Base-by-base conservation (phyloP, 2,329 filamentous ascomycete genomes). In the Phoma sp. region DNA sequence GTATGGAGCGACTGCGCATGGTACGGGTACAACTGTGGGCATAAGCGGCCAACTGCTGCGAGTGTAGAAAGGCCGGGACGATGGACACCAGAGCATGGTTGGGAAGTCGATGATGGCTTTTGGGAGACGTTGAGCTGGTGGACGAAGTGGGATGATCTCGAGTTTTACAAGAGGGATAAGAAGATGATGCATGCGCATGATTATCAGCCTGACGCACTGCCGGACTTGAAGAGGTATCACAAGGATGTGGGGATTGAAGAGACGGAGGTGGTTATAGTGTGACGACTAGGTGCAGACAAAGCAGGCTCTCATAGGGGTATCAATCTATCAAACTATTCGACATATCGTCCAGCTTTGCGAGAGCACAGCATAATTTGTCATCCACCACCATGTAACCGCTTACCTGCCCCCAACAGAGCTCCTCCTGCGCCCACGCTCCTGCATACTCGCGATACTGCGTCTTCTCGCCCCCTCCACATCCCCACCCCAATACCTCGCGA, bases 401-500 rank as follows among this genome's bases (percentile, higher is more conserved):
- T 29, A 21, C 12, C 17, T 26, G 7, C 15, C 30, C 3, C 20
- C 39, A 15, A 18, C 39, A 17, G 25, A 43, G 9, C 20, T 30
- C 29, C 42, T 46, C 36, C 40, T 29, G 3, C 48, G n/a, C 7
- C 29, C 42, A 14, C 40, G 30, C 20, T 46, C 48, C 15, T 40
- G 34, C 28, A 40, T 34, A 28, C 42, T 30, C 21, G 48, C 23
- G 2, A 45, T 17, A 29, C 40, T 46, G 12, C 48, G 28, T 9
- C 34, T 21, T 12, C 48, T 29, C 34, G 14, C 23, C 18, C 30
- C 48, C 28, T 52, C 48, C 3, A 46, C 42, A 34, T 46, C 48
- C 12, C 48, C 42, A 15, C 48, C 48, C 40, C 40, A 52, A 23
- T 52, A 52, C 34, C 40, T 46, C n/a, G 48, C 42, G 40, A 52